phyloP scores from a whole-genome alignment of 768 basidiomycete species.

The Macrolepiota dolichaula region DNA sequence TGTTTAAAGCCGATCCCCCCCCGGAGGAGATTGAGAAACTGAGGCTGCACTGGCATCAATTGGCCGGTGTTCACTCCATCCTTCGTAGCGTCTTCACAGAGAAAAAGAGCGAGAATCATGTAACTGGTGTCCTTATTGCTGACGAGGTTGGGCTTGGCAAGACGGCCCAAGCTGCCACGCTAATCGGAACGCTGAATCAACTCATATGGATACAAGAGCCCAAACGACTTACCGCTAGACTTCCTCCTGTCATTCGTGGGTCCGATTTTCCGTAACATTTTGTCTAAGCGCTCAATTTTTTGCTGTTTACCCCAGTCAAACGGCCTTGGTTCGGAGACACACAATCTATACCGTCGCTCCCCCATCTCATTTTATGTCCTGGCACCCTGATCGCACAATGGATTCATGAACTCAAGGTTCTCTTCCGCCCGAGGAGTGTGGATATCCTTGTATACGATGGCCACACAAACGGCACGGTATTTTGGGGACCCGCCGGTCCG shows the following conservation, averaged over 20 bases:
- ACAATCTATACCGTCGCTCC: neutral
- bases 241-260: neutral
- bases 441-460: neutral
- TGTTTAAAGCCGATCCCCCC: neutral
- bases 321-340: neutral
- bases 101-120: neutral
- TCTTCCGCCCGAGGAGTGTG: neutral
- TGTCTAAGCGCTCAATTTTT: neutral
- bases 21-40: neutral
- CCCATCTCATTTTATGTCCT: neutral
- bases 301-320: neutral
- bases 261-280: neutral
- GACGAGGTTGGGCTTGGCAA: neutral
- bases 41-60: neutral
- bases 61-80: neutral
- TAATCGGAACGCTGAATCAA: neutral
- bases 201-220: neutral
- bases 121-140: neutral
- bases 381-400: neutral
- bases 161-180: neutral
- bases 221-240: neutral
- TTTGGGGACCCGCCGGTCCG: neutral
- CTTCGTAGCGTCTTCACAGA: neutral
- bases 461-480: neutral
- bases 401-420: neutral